A percentile compares a stretch with the other conserved stretches of the same genome.
These are phyloP conservation scores for Nothomitra cinnamomea DNA, from an alignment of 2,329 filamentous ascomycete genomes.

Conservation along the genomic window DNA sequence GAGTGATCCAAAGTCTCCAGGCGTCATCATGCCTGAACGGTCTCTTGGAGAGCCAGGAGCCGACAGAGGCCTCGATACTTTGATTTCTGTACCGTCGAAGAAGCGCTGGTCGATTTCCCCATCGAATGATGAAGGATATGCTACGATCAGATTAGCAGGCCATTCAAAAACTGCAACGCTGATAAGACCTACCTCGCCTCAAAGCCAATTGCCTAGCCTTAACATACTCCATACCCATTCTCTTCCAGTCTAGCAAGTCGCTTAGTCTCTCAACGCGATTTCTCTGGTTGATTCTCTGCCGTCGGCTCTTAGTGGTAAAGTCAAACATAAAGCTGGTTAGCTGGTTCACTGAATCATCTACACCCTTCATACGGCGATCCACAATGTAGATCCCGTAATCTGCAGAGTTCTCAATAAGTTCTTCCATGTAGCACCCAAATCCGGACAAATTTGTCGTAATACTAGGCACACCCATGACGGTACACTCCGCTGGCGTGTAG, in stretches of 20 bases:
- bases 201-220: constrained; percentile 90
- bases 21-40: constrained; percentile 94
- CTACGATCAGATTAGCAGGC: constrained; percentile 21
- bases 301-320: constrained; percentile 79
- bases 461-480: constrained; percentile 95
- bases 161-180: background rate
- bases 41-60: constrained; percentile 87
- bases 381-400: constrained; percentile 99
- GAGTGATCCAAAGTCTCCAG: constrained; percentile 89
- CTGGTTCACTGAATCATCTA: constrained; percentile 95
- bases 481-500: constrained; percentile 95
- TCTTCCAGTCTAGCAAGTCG: constrained; percentile 94
- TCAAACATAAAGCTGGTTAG: constrained; percentile 85
- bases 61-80: constrained; percentile 87
- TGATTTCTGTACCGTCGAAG: constrained; percentile 82
- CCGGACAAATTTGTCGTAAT: constrained; percentile 97
- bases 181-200: constrained; percentile 36
- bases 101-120: constrained; percentile 67
- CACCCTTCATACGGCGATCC: constrained; percentile 82
- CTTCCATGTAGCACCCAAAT: constrained; percentile 99
- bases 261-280: constrained; percentile 92
- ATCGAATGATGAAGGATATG: constrained; percentile 75
- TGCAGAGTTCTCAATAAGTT: constrained; percentile 91
- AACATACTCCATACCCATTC: constrained; percentile 98
- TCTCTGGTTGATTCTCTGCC: constrained; percentile 95